Base-by-base conservation (phyloP, 768 basidiomycete species). In the Dacryopinax primogenitus region DNA sequence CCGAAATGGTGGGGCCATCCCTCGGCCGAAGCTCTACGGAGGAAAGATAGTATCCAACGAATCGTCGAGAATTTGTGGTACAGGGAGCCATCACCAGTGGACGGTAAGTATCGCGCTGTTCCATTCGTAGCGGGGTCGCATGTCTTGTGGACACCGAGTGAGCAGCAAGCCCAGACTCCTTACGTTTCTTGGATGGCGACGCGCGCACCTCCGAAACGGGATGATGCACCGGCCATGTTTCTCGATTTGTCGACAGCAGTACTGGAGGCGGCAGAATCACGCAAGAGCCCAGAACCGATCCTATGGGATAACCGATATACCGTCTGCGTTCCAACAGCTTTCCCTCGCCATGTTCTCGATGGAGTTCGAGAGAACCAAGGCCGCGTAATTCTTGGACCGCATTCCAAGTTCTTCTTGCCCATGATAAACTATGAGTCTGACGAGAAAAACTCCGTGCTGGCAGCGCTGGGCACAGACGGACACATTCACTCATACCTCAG, bases 1-100 rank as follows among this genome's bases (percentile, higher is more conserved):
- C 85, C 83, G 47, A 77, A 81, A 37, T 86, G 88, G 1, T 92
- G 90, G 90, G 90, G 90, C 3, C 83, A 83, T 58, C 70, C 80
- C 18, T 80, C 77, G 7, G 82, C 89, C 1, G 84, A 89, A 68
- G 83, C 79, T 1, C 74, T 80, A 66, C 80, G 90, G 34, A 79
- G 82, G 9, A 72, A 71, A 39, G 67, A 65, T 4, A 80, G 79
- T 62, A 72, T 87, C 32, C 67, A 75, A 1, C 78, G 77, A 36
- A 82, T 90, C 65, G 71, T 81, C 21, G 62, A 73, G 13, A 75
- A 74, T 4, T 67, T 90, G 4, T 87, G 83, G 81, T 62, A 71
- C 2, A 71, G 72, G 62, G n/a, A 30, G 51, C 33, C 33, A 23
- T 36, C 64, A 35, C 62, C 26, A 7, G 13, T 23, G 13, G 26